Percentiles rank a stretch among this genome's conserved stretches.
Evolutionary conservation across 768 basidiomycete genomes (phyloP).

Genomic region (Cystofilobasidium macerans): DNA sequence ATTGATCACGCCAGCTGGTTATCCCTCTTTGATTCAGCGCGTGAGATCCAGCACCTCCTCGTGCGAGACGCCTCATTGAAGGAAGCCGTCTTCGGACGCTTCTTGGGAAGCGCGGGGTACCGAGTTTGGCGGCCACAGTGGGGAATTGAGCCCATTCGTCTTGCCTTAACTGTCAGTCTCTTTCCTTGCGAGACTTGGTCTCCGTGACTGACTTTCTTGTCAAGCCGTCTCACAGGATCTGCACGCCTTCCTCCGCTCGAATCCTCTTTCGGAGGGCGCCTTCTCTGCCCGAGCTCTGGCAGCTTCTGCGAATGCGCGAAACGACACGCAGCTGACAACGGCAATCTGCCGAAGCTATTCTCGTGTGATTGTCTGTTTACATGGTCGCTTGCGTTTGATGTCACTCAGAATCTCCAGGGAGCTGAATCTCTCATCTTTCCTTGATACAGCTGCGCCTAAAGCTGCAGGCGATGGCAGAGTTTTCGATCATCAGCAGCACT

Average conservation of each 20-base stretch:
- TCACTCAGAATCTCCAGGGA: too few species aligned
- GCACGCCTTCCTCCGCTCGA: conserved; percentile 53
- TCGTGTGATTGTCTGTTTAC: too few species aligned
- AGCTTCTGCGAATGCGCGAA: too few species aligned
- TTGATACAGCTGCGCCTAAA: not conserved
- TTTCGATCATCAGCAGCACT: not conserved
- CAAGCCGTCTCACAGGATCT: conserved; percentile 50
- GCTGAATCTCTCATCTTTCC: too few species aligned
- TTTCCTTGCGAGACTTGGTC: conserved; percentile 46
- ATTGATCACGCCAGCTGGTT: conserved; percentile 60
- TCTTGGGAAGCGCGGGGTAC: conserved; percentile 62
- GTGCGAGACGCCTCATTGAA: conserved; percentile 47
- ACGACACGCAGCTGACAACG: too few species aligned
- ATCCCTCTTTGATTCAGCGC: conserved; percentile 49
- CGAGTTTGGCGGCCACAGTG: conserved; percentile 49
- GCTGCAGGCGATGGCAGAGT: conserved; percentile 5
- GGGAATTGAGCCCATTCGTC: conserved; percentile 50
- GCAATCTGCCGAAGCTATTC: too few species aligned
- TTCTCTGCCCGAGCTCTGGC: too few species aligned
- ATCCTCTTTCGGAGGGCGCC: too few species aligned
- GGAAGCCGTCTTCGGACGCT: conserved; percentile 60
- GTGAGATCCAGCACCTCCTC: conserved; percentile 46
- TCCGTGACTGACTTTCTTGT: conserved; percentile 23
- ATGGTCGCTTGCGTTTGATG: too few species aligned
- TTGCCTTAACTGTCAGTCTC: conserved; percentile 51